phyloP scores from a whole-genome alignment of 1,284 basidiomycete genomes.

The Cystobasidium pallidum region DNA sequence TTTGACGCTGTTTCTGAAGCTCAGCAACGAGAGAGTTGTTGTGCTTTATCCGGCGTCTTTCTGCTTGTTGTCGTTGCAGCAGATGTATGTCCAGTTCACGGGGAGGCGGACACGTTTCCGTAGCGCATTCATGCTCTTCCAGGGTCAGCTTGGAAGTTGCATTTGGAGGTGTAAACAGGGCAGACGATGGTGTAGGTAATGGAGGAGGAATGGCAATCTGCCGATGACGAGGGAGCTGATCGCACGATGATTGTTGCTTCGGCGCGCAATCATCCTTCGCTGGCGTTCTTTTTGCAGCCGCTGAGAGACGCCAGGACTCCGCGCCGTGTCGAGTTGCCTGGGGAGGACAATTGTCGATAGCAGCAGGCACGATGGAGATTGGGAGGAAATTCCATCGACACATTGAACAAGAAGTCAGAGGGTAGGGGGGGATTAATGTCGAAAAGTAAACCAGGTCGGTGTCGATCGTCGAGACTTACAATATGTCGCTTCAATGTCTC shows the following conservation, averaged over 20 bases:
- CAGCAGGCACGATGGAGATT: neutral
- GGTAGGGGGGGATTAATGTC: too few relatives aligned
- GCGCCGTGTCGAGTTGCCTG: neutral
- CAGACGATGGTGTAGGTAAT: neutral
- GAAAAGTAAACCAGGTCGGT: too few relatives aligned
- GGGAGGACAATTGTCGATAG: neutral
- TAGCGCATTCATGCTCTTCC: neutral
- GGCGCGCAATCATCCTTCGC: too few relatives aligned
- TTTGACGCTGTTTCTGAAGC: neutral
- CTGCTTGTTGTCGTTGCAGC: neutral
- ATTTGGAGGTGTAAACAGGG: neutral
- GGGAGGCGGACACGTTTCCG: neutral
- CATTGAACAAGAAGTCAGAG: too few relatives aligned
- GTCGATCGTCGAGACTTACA: neutral
- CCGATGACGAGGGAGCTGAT: neutral
- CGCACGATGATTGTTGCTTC: neutral
- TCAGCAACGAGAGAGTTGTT: neutral
- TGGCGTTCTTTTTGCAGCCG: neutral
- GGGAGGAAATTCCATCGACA: too few relatives aligned
- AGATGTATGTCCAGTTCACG: too few relatives aligned
- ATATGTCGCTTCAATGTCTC: conserved; percentile 7
- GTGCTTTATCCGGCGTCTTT: neutral
- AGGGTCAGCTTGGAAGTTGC: neutral
- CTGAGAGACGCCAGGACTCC: conserved; percentile 5
- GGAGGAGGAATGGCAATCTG: neutral